A percentile compares a stretch with the other conserved stretches of the same genome.
phyloP scores from a whole-genome alignment of 2,329 filamentous ascomycete genomes.

The Chalaropsis ovoidea region DNA sequence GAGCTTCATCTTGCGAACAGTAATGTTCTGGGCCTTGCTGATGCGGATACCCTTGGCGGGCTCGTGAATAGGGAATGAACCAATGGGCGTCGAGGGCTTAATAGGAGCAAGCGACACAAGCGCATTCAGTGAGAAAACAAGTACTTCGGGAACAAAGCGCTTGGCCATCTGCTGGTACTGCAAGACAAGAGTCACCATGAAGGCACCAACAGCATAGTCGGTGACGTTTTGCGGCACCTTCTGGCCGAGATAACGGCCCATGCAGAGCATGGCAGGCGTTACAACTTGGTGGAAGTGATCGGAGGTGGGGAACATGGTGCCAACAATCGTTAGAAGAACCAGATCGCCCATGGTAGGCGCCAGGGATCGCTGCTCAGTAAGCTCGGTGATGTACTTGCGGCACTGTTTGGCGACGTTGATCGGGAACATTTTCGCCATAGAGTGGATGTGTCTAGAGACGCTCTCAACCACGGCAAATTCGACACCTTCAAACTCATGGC shows the following conservation, averaged over 20 bases:
- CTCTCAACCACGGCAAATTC: constrained; percentile 64
- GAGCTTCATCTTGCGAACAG: constrained; percentile 47
- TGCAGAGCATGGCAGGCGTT: constrained; percentile 79
- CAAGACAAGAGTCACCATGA: constrained; percentile 65
- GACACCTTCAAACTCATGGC: constrained; percentile 35
- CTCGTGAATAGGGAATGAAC: constrained; percentile 52
- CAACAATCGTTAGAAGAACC: constrained; percentile 70
- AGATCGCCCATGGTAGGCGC: constrained; percentile 54
- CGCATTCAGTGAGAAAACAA: constrained; percentile 71
- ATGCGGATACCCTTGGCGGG: constrained; percentile 45
- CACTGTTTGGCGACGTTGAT: constrained; percentile 68
- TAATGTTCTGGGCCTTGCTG: constrained; percentile 34
- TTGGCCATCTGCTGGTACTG: constrained; percentile 78
- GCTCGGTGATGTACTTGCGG: constrained; percentile 57
- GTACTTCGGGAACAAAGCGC: constrained; percentile 78
- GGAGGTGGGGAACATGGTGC: constrained; percentile 81
- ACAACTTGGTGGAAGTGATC: constrained; percentile 95
- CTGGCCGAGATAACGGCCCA: constrained; percentile 73
- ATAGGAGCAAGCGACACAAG: constrained; percentile 56
- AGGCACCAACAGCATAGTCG: constrained; percentile 65
- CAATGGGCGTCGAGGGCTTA: constrained; percentile 39
- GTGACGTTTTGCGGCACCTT: constrained; percentile 54
- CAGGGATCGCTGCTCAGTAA: constrained; percentile 41
- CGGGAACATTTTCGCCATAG: constrained; percentile 76
- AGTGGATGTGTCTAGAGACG: constrained; percentile 82